A percentile compares a stretch with the other conserved stretches of the same genome.
phyloP scores from a whole-genome alignment of 352 stramenopile genomes.

The Lagenidium giganteum region DNA sequence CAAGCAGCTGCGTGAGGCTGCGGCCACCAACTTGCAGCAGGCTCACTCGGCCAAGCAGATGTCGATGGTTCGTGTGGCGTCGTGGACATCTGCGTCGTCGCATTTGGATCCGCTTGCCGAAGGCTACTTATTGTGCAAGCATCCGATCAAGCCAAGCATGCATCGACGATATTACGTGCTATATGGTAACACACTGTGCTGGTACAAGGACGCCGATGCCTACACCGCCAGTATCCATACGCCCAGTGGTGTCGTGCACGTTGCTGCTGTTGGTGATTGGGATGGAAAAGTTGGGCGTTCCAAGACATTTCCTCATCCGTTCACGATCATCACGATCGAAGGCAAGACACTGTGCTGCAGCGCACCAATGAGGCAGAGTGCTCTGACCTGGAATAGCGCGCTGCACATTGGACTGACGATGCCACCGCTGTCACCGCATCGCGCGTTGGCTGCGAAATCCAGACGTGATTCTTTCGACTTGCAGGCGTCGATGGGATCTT shows the following conservation, averaged over 20 bases:
- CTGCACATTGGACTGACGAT: slow-evolving; percentile 74
- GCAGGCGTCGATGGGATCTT: slow-evolving; percentile 15
- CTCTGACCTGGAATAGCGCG: slow-evolving; percentile 60
- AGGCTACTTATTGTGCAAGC: slow-evolving; percentile 68
- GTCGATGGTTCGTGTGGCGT: slow-evolving; percentile 36
- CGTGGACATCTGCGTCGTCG: slow-evolving; percentile 51
- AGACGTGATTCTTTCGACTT: slow-evolving; percentile 73
- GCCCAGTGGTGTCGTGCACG: slow-evolving; percentile 61
- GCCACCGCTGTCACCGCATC: slow-evolving; percentile 69
- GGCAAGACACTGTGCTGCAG: slow-evolving; percentile 62
- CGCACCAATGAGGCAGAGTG: slow-evolving; percentile 58
- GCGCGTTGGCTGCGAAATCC: slow-evolving; percentile 49
- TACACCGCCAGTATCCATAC: slow-evolving; percentile 37
- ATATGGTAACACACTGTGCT: slow-evolving; percentile 73
- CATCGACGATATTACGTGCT: slow-evolving; percentile 78
- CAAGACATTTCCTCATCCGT: slow-evolving; percentile 47
- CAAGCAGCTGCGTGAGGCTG: slow-evolving; percentile 33
- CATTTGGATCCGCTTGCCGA: slow-evolving; percentile 65
- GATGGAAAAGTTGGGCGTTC: slow-evolving; percentile 45
- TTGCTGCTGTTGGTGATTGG: slow-evolving; percentile 57
- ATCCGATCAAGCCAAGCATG: slow-evolving; percentile 56
- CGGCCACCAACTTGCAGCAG: slow-evolving; percentile 40
- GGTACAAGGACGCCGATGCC: slow-evolving; percentile 68
- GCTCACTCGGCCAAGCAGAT: slow-evolving; percentile 55
- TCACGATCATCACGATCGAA: slow-evolving; percentile 58